Conservation (phyloP, 495 filamentous ascomycete species). For the Neurospora sp. region DNA sequence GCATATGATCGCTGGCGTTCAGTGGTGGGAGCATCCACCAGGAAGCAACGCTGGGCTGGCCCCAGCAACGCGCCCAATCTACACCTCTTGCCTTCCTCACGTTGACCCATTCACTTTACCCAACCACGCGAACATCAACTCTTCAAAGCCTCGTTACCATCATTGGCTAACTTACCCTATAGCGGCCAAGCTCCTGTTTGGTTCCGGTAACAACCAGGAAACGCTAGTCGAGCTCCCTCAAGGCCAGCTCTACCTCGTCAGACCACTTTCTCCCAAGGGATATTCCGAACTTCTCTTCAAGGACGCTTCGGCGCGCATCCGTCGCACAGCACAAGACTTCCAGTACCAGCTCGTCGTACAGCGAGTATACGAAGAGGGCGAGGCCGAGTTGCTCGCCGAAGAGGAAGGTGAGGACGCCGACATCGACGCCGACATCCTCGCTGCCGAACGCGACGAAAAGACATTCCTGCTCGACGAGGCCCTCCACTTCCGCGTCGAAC, state of each 20-base stretch:
- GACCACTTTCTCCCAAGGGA: slow-evolving; percentile 88
- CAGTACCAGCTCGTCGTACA: slow-evolving; percentile 97
- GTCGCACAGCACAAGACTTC: slow-evolving; percentile 84
- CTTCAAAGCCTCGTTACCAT: neutral
- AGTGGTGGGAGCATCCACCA: neutral
- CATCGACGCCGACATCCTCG: slow-evolving; percentile 52
- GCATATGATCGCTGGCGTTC: neutral
- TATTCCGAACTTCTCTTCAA: slow-evolving; percentile 99
- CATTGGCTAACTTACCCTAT: slow-evolving; percentile 8
- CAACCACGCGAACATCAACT: neutral
- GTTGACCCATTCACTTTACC: neutral
- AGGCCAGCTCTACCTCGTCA: slow-evolving; percentile 93
- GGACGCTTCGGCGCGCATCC: slow-evolving; percentile 84
- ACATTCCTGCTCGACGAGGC: slow-evolving; percentile 87
- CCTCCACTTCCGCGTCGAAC: slow-evolving; percentile 77
- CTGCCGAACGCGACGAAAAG: slow-evolving; percentile 85
- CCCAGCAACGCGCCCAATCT: neutral
- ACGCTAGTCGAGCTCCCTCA: slow-evolving; percentile 88
- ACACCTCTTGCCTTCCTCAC: neutral
- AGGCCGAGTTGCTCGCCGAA: slow-evolving; percentile 78
- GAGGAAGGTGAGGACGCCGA: slow-evolving; percentile 72
- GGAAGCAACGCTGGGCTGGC: neutral
- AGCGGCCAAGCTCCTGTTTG: slow-evolving; percentile 92
- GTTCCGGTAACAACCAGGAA: slow-evolving; percentile 71
- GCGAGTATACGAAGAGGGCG: slow-evolving; percentile 92